phyloP scores from a whole-genome alignment of 2,329 filamentous ascomycete species.

The Aureobasidium lini region DNA sequence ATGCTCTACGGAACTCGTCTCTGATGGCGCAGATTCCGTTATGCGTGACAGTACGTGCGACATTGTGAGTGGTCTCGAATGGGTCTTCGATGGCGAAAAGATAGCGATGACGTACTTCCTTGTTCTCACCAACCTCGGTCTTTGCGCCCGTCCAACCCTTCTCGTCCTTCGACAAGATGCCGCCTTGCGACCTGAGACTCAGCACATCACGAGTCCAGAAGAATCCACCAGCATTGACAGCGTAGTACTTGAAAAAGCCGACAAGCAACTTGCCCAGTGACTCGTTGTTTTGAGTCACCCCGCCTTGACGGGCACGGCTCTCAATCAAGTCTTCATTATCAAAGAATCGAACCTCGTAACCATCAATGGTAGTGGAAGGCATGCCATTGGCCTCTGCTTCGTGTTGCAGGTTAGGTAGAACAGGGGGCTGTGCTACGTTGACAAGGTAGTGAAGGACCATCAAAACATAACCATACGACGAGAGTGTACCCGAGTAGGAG shows the following conservation, averaged over 20 bases:
- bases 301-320: constrained; percentile 48
- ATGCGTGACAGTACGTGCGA: constrained; percentile 78
- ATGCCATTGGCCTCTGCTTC: constrained; percentile 18
- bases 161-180: constrained; percentile 62
- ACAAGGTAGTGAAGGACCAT: constrained; percentile 90
- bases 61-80: constrained; percentile 81
- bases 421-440: constrained; percentile 71
- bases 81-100: constrained; percentile 88
- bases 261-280: constrained; percentile 63
- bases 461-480: constrained; percentile 83
- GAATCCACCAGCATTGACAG: constrained; percentile 56
- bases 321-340: constrained; percentile 63
- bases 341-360: constrained; percentile 68
- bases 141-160: constrained; percentile 86
- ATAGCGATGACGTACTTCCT: constrained; percentile 71
- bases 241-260: constrained; percentile 85
- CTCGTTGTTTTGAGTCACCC: constrained; percentile 61
- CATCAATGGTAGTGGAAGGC: constrained; percentile 36
- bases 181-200: constrained; percentile 63
- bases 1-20: constrained; percentile 76
- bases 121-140: constrained; percentile 53
- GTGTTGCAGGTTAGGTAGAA: constrained; percentile 74
- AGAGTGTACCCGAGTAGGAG: constrained; percentile 76
- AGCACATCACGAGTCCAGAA: constrained; percentile 75
- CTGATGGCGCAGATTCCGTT: constrained; percentile 73